Evolutionary conservation across 192 early-diverging fungal genomes (phyloP), one percentile per base, ranked within the genome.

Genomic region (Coemansia sp.): DNA sequence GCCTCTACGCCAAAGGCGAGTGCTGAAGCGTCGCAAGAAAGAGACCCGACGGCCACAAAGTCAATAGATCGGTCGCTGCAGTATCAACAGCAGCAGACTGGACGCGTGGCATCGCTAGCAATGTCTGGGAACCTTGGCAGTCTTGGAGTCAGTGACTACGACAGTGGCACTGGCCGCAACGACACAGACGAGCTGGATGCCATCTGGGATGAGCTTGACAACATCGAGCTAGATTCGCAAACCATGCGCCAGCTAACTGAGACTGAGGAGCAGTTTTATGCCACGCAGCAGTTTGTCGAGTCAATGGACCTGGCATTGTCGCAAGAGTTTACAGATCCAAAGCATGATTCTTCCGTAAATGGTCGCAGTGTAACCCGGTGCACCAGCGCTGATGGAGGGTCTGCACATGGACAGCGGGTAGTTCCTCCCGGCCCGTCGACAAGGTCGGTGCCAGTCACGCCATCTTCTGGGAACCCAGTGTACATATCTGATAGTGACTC

Each of bases 231-330:
- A 25, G 70, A 79, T 20, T 76, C 77, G 63, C 77, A 79, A 37
- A 75, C 68, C 12, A 79, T 84, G 66, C 67, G 63, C 39, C 73
- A 84, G 74, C 56, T 84, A 19, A 61, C 63, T 7, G 72, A 79
- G 16, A 60, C 71, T 12, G 82, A 84, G 42, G 81, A 84, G 60
- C 54, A 64, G 39, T 74, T 76, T n/a, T 76, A 71, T 59, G 64
- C 74, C 2, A 79, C 77, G 11, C 82, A 79, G 71, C 72, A 76
- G 59, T 70, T 64, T 56, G 11, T 71, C 42, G 59, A 61, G 37
- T 56, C 63, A 13, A 46, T 50, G 5, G 63, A 66, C 12, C 16
- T 57, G 32, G 43, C 68, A 43, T 59, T 76, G 17, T 76, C 79
- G 37, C 79, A 81, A 55, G 74, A 81, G 39, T 69, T 73, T 66